These are phyloP conservation scores for Triticum urartu DNA, from an alignment of 176 grass and related monocot genomes.

Conservation along the genomic window DNA sequence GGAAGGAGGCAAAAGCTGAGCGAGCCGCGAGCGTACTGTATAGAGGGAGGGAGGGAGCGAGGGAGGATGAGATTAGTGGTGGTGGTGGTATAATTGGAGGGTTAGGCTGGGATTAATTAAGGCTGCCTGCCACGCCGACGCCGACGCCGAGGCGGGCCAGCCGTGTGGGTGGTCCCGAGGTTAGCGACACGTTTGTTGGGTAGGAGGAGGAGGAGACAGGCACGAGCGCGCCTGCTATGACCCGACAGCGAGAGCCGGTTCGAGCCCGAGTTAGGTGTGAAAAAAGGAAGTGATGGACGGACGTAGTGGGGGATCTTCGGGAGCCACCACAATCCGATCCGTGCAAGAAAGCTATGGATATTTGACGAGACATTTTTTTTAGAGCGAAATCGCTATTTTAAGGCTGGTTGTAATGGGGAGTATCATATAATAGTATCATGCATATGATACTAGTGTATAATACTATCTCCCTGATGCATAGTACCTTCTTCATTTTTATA, in stretches of 20 bases:
- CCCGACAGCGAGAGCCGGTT: slow-evolving; percentile 8
- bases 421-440: no score
- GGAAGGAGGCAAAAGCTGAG: slow-evolving; percentile 2
- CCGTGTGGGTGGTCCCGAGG: not conserved
- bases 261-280: not conserved
- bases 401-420: no score
- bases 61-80: not conserved
- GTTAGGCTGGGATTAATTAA: slow-evolving; percentile 3
- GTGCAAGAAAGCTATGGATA: not conserved
- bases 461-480: no score
- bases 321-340: not conserved
- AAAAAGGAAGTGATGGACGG: not conserved
- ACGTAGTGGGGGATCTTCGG: not conserved
- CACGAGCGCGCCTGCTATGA: not conserved
- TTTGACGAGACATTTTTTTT: no score
- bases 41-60: not conserved
- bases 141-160: not conserved
- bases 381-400: no score
- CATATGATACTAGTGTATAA: no score
- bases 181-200: not conserved
- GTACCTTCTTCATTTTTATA: no score
- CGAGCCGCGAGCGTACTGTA: not conserved
- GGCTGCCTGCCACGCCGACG: not conserved
- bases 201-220: slow-evolving; percentile 10
- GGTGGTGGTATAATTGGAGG: slow-evolving; percentile 6